Conservation (phyloP, 73 alveolate species). For the Paramecium octaurelia region DNA sequence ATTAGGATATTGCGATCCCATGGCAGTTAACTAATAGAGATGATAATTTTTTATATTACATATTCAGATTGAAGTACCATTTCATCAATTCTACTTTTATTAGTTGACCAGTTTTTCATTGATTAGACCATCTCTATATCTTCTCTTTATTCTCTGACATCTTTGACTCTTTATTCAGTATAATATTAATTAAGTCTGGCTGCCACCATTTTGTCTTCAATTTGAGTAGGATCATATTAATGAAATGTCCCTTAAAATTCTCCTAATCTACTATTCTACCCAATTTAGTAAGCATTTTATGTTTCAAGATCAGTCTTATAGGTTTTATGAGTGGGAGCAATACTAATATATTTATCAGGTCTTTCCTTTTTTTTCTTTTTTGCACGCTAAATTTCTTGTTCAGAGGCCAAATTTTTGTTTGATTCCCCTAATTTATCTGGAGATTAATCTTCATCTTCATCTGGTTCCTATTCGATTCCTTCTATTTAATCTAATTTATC, state of each 20-base stretch:
- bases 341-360: neutral
- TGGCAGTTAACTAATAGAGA: neutral
- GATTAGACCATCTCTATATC: neutral
- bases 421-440: neutral
- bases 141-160: neutral
- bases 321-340: neutral
- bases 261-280: neutral
- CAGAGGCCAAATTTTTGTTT: neutral
- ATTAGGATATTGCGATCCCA: conserved; percentile 1
- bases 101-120: conserved; percentile 31
- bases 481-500: neutral
- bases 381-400: neutral
- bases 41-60: neutral
- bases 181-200: neutral
- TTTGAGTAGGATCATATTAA: neutral
- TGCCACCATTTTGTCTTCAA: neutral
- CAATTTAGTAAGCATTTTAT: conserved; percentile 17
- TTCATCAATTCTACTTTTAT: conserved; percentile 42
- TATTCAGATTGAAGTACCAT: neutral
- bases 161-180: neutral
- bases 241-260: neutral
- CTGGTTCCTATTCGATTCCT: neutral
- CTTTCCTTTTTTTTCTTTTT: neutral
- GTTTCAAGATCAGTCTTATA: conserved; percentile 22
- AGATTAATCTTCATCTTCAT: neutral